Conservation (phyloP, 2,329 filamentous ascomycete genomes). For the Tolypocladium ophioglossoides region DNA sequence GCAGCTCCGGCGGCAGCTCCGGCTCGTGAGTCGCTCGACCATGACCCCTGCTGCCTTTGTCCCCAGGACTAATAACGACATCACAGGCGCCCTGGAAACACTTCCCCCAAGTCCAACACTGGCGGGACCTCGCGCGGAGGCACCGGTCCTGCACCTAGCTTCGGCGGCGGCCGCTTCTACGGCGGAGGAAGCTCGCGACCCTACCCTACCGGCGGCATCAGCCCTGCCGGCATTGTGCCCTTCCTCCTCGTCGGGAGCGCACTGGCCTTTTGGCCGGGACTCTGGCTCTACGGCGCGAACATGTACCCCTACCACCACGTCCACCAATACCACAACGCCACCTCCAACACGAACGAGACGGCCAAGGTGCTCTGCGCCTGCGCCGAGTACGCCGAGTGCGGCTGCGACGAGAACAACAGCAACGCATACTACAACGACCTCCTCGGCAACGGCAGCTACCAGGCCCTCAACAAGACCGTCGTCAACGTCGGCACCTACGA, state of each 20-base stretch:
- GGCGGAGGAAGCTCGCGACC: conserved; percentile 52
- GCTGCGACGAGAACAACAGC: conserved; percentile 58
- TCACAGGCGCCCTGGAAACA: conserved; percentile 17
- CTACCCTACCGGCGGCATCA: conserved; percentile 46
- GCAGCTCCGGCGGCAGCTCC: conserved; percentile 5
- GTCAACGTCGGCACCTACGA: conserved; percentile 42
- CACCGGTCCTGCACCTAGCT: conserved; percentile 44
- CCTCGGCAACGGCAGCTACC: conserved; percentile 54
- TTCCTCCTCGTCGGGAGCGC: conserved; percentile 37
- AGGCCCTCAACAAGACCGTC: conserved; percentile 47
- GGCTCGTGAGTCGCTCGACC: conserved; percentile 3
- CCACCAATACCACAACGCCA: conserved; percentile 38
- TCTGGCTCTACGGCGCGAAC: conserved; percentile 56
- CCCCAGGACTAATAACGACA: not conserved
- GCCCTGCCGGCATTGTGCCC: conserved; percentile 40
- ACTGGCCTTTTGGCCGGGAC: conserved; percentile 50
- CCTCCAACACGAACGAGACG: conserved; percentile 28
- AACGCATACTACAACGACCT: conserved; percentile 49
- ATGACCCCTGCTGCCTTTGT: not conserved
- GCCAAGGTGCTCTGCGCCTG: conserved; percentile 34
- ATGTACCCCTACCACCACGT: conserved; percentile 38
- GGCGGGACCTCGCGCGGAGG: conserved; percentile 47
- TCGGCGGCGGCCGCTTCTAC: conserved; percentile 55
- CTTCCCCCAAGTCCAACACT: conserved; percentile 19
- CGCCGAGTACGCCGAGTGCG: conserved; percentile 41